Conservation (phyloP, 768 basidiomycete species). For the Mycena vulgaris region DNA sequence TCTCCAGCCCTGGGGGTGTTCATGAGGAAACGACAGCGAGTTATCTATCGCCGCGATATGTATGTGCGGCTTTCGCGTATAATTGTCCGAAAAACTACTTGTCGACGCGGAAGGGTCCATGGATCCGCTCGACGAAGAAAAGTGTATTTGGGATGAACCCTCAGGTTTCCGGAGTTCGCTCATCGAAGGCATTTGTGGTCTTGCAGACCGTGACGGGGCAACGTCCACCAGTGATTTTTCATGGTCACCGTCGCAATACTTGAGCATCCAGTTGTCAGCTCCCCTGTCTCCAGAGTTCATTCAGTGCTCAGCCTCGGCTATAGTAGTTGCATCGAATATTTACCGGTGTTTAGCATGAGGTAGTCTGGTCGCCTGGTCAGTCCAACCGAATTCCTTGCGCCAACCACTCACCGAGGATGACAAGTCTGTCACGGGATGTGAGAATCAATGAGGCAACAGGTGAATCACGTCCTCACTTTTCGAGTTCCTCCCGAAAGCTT, state of each 20-base stretch:
- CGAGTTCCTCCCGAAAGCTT: slow-evolving; percentile 89
- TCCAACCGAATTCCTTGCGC: not conserved
- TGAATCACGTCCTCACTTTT: slow-evolving; percentile 70
- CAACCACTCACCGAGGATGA: slow-evolving; percentile 76
- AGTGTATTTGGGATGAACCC: slow-evolving; percentile 55
- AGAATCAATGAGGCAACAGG: slow-evolving; percentile 1
- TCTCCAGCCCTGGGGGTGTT: slow-evolving; percentile 86
- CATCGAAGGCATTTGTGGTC: slow-evolving; percentile 81
- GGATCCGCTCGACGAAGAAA: slow-evolving; percentile 48
- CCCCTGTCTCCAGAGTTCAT: slow-evolving; percentile 2
- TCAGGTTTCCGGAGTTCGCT: slow-evolving; percentile 74
- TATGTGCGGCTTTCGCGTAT: slow-evolving; percentile 81
- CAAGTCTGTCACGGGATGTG: slow-evolving; percentile 67
- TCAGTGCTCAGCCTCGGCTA: not conserved
- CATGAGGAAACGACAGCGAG: slow-evolving; percentile 92
- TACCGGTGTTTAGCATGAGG: slow-evolving; percentile 90
- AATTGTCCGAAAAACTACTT: slow-evolving; percentile 49
- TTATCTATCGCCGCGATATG: slow-evolving; percentile 91
- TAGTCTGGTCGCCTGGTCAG: slow-evolving; percentile 43
- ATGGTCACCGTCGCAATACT: slow-evolving; percentile 86
- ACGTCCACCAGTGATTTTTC: slow-evolving; percentile 86
- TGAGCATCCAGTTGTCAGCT: slow-evolving; percentile 95
- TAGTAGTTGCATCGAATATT: not conserved
- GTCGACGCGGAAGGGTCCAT: slow-evolving; percentile 50
- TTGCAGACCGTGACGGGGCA: slow-evolving; percentile 79